Evolutionary conservation across 2,329 filamentous ascomycete species (phyloP).

Genomic region (Hypoxylon rubiginosum): DNA sequence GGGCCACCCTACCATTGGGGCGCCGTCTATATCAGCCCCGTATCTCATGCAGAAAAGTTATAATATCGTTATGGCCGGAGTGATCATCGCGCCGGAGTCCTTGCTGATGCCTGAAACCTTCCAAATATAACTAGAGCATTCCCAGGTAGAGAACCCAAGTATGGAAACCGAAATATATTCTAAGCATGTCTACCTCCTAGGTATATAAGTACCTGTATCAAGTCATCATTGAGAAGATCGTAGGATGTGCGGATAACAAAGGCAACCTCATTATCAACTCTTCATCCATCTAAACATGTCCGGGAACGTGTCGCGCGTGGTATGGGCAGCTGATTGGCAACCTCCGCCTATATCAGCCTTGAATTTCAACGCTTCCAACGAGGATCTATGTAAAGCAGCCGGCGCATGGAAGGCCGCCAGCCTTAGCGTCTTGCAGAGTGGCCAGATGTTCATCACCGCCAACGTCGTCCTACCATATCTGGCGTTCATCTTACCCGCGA

Average conservation of each 20-base stretch:
- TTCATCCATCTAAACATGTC: constrained; percentile 3
- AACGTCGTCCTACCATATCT: constrained; percentile 10
- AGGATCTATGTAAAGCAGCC: constrained; percentile 4
- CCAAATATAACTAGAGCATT: neutral
- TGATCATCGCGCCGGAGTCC: neutral
- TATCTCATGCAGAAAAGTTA: neutral
- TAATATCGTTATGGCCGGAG: neutral
- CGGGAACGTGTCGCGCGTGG: neutral
- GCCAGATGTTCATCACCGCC: neutral
- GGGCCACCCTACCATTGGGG: neutral
- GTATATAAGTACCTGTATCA: neutral
- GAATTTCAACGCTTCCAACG: constrained; percentile 9
- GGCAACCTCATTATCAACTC: neutral
- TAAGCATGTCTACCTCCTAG: too few relatives aligned
- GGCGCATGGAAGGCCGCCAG: constrained; percentile 20
- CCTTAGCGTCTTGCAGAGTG: neutral
- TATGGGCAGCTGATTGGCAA: constrained; percentile 16
- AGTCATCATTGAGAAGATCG: neutral
- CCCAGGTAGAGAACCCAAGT: neutral
- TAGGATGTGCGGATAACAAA: neutral
- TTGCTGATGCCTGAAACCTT: neutral
- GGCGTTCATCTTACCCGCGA: constrained; percentile 3
- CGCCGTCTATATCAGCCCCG: neutral
- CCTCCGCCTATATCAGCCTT: constrained; percentile 12
- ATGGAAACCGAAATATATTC: neutral